Evolutionary conservation across 208 protist species (phyloP).

Genomic region (Trypanosoma scelopori): DNA sequence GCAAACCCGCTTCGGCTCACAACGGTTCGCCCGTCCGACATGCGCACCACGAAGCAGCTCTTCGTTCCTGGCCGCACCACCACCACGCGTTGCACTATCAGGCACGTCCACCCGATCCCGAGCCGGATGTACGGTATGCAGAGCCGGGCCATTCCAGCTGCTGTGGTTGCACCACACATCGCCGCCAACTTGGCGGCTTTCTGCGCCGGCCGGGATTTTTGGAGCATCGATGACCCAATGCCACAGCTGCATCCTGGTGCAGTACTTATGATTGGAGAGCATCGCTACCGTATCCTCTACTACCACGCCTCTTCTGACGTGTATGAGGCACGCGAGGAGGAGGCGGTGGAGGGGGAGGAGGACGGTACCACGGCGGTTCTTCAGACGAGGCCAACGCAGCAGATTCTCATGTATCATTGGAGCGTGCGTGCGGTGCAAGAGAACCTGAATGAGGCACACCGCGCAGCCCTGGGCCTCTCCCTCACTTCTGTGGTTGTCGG

Average conservation of each 20-base stretch:
- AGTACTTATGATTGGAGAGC: conserved; percentile 36
- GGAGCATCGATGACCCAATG: conserved; percentile 9
- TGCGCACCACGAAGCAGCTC: conserved; percentile 76
- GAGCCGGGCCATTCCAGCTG: conserved; percentile 39
- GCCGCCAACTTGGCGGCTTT: conserved; percentile 43
- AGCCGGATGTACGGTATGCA: conserved; percentile 55
- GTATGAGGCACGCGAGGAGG: conserved; percentile 57
- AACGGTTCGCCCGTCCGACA: conserved; percentile 47
- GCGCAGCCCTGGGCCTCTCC: conserved; percentile 64
- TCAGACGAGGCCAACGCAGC: background rate
- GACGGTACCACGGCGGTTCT: too few species aligned
- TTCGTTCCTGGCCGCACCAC: conserved; percentile 41
- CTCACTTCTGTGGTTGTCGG: conserved; percentile 38
- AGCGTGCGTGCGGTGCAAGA: conserved; percentile 34
- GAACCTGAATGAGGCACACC: conserved; percentile 49
- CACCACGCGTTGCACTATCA: conserved; percentile 36
- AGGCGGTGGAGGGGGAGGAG: conserved; percentile 28
- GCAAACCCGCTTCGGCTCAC: conserved; percentile 45
- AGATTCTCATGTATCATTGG: conserved; percentile 71
- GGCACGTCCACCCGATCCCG: conserved; percentile 51
- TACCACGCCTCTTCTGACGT: conserved; percentile 73
- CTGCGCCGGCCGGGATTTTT: conserved; percentile 22
- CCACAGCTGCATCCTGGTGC: conserved; percentile 49
- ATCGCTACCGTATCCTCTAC: conserved; percentile 42
- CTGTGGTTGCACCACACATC: conserved; percentile 40